These are phyloP conservation scores for Gynandropsis gynandra DNA, from an alignment of 345 rosid species.

Conservation along the genomic window DNA sequence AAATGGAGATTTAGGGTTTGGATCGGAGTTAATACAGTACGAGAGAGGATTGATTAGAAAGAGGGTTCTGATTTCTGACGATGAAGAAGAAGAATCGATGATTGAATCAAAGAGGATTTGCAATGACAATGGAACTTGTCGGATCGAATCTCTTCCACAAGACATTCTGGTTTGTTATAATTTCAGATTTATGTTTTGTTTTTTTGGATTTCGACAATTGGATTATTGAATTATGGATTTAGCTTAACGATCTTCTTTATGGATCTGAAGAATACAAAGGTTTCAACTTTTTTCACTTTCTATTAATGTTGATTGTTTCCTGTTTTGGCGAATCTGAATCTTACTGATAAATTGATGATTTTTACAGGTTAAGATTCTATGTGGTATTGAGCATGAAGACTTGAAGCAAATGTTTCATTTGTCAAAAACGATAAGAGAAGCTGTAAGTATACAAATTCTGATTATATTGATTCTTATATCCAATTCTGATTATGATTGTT, in stretches of 20 bases:
- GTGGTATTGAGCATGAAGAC: conserved; percentile 67
- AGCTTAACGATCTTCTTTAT: too few relatives aligned
- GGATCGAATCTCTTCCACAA: conserved; percentile 58
- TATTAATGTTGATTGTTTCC: neutral
- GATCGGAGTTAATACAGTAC: conserved; percentile 39
- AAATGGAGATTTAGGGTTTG: conserved; percentile 28
- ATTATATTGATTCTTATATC: neutral
- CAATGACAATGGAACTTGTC: conserved; percentile 28
- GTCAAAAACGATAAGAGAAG: conserved; percentile 59
- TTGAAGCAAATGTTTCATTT: conserved; percentile 59
- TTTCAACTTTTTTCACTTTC: too few relatives aligned
- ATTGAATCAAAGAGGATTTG: conserved; percentile 44
- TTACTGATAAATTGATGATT: conserved; percentile 6
- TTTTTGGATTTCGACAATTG: neutral
- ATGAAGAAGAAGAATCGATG: conserved; percentile 21
- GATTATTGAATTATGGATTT: neutral
- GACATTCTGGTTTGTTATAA: conserved; percentile 57
- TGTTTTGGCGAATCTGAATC: neutral
- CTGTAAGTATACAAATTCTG: conserved; percentile 35
- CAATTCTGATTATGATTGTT: neutral
- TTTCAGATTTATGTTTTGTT: neutral
- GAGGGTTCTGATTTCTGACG: conserved; percentile 41
- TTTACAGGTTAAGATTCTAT: conserved; percentile 52
- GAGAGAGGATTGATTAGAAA: conserved; percentile 68
- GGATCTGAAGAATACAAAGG: too few relatives aligned